Percentiles rank a stretch among this genome's conserved stretches.
phyloP scores from a whole-genome alignment of 345 rosid species.

The Rhodamnia rubescens region DNA sequence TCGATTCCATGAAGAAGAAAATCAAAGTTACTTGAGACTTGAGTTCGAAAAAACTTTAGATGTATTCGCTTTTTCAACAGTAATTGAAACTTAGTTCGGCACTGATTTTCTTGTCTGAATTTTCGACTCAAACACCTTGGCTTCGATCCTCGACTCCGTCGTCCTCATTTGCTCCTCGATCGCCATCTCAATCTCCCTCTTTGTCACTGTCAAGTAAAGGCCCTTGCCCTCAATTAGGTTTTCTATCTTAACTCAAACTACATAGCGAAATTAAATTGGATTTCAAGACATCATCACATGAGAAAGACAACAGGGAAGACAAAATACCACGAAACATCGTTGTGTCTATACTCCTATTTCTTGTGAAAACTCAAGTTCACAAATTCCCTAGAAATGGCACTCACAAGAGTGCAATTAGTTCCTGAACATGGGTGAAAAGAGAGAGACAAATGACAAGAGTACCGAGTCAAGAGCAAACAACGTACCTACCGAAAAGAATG shows the following conservation, averaged over 20 bases:
- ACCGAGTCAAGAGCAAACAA: not conserved
- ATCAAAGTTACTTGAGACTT: too few relatives aligned
- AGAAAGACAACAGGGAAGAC: not conserved
- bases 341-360: not conserved
- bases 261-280: not conserved
- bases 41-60: too few relatives aligned
- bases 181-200: too few relatives aligned
- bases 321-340: not conserved
- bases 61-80: too few relatives aligned
- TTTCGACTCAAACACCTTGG: too few relatives aligned
- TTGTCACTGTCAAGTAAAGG: too few relatives aligned
- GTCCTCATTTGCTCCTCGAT: too few relatives aligned
- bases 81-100: too few relatives aligned
- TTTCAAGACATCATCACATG: not conserved
- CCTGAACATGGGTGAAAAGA: not conserved
- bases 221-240: too few relatives aligned
- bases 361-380: not conserved
- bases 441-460: not conserved
- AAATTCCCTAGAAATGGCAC: not conserved
- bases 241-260: fast-evolving
- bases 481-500: not conserved
- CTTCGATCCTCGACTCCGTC: too few relatives aligned
- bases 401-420: not conserved
- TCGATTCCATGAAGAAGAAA: too few relatives aligned
- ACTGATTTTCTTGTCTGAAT: too few relatives aligned